Conservation (phyloP, 108 stramenopile species). For the Craspedostauros australis region DNA sequence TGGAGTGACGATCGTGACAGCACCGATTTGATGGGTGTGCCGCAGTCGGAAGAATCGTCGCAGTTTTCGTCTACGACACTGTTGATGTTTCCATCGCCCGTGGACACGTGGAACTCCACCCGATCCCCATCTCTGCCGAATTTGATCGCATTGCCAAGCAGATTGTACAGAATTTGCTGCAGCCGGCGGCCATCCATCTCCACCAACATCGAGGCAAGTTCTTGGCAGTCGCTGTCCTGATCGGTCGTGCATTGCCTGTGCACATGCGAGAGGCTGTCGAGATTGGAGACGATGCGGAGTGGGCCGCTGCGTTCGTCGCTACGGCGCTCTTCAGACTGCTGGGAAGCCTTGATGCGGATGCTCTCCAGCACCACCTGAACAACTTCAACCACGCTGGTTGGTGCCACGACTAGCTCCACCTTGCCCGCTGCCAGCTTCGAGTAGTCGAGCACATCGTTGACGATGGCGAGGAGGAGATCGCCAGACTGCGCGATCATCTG, state of each 20-base stretch:
- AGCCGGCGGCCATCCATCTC: slow-evolving; percentile 30
- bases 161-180: slow-evolving; percentile 43
- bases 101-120: slow-evolving; percentile 18
- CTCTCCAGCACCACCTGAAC: slow-evolving; percentile 20
- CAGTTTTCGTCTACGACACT: too few relatives aligned
- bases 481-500: slow-evolving; percentile 12
- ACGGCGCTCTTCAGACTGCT: slow-evolving; percentile 1
- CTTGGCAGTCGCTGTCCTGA: slow-evolving; percentile 6
- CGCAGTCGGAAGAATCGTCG: too few relatives aligned
- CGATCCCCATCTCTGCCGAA: slow-evolving; percentile 24
- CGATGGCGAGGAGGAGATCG: slow-evolving; percentile 21
- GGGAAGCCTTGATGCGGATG: slow-evolving; percentile 20
- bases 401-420: slow-evolving; percentile 9
- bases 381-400: slow-evolving; percentile 3
- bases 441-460: slow-evolving; percentile 28
- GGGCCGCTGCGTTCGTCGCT: too few relatives aligned
- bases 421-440: slow-evolving; percentile 17
- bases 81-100: too few relatives aligned
- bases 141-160: slow-evolving; percentile 40
- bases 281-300: too few relatives aligned
- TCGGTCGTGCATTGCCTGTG: too few relatives aligned
- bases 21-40: too few relatives aligned
- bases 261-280: too few relatives aligned
- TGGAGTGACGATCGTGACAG: too few relatives aligned
- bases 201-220: too few relatives aligned